A percentile compares a stretch with the other conserved stretches of the same genome.
Conservation (phyloP, 805 yeast genomes). For the Saccharomyces kudriavzevii region DNA sequence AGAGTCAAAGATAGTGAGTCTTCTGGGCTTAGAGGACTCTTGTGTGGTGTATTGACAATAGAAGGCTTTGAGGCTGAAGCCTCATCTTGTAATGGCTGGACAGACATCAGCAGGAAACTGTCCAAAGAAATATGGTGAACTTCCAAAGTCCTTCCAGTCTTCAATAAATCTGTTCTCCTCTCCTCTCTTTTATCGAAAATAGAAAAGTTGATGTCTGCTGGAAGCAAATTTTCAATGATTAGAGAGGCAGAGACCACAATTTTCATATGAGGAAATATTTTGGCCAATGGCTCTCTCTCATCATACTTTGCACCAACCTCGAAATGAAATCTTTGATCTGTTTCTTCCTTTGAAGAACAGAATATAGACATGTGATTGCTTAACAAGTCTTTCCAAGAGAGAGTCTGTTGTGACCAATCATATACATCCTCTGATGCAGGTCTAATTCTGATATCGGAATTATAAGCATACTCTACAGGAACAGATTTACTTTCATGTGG, state of each 20-base stretch:
- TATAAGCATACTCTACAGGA: slow-evolving; percentile 64
- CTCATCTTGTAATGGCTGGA: slow-evolving; percentile 45
- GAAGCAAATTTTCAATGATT: slow-evolving; percentile 75
- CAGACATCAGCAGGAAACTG: slow-evolving; percentile 62
- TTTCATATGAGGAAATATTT: slow-evolving; percentile 77
- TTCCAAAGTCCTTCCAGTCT: slow-evolving; percentile 58
- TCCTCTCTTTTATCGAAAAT: slow-evolving; percentile 67
- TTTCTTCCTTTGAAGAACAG: slow-evolving; percentile 45
- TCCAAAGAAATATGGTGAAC: slow-evolving; percentile 75
- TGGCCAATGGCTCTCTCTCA: slow-evolving; percentile 58
- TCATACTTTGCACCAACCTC: slow-evolving; percentile 65
- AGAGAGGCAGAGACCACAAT: slow-evolving; percentile 77
- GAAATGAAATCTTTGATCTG: slow-evolving; percentile 47
- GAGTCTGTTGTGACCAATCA: slow-evolving; percentile 56
- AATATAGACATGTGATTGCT: slow-evolving; percentile 45
- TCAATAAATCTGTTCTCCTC: slow-evolving; percentile 58
- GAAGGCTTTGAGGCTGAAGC: slow-evolving; percentile 31
- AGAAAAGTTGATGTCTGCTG: slow-evolving; percentile 68
- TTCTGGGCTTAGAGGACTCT: slow-evolving; percentile 52
- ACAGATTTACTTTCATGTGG: slow-evolving; percentile 57
- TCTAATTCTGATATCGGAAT: slow-evolving; percentile 46
- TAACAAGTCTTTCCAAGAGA: slow-evolving; percentile 60
- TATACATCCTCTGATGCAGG: slow-evolving; percentile 53
- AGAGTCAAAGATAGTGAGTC: slow-evolving; percentile 42
- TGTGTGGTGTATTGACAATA: slow-evolving; percentile 41